Percentiles rank a stretch among this genome's conserved stretches.
Conservation (phyloP, 257 asterid genomes). For the Capsicum rhomboideum region DNA sequence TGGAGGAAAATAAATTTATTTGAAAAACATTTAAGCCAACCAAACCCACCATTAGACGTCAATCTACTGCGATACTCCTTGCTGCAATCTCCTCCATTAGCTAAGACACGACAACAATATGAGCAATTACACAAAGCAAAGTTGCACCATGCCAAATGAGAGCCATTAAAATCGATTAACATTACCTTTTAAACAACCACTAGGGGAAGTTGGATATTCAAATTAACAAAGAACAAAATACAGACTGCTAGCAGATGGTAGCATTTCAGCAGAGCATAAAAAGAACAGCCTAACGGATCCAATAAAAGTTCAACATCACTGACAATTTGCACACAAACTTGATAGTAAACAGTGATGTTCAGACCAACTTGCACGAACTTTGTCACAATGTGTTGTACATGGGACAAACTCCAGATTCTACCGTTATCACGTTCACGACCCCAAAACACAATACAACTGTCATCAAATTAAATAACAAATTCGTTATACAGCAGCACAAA, state of each 20-base stretch:
- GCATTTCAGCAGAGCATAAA: not conserved
- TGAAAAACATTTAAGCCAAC: too few species aligned
- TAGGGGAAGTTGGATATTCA: not conserved
- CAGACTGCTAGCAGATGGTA: not conserved
- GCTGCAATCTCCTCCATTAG: too few species aligned
- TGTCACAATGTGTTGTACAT: not conserved
- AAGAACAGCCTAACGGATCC: too few species aligned
- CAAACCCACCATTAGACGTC: too few species aligned
- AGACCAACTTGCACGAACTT: not conserved
- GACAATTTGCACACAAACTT: not conserved
- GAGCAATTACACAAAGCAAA: not conserved
- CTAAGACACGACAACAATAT: too few species aligned
- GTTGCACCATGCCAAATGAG: not conserved
- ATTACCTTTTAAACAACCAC: too few species aligned
- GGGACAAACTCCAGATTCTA: not conserved
- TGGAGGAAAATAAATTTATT: too few species aligned
- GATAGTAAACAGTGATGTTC: not conserved
- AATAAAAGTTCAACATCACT: not conserved
- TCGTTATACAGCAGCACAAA: not conserved
- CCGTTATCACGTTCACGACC: not conserved
- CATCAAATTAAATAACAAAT: not conserved
- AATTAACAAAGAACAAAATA: too few species aligned
- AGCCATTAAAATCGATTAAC: too few species aligned
- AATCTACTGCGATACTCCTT: too few species aligned
- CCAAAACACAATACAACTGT: not conserved